Evolutionary conservation across 2,329 filamentous ascomycete genomes (phyloP), one percentile per base, ranked within the genome.

Genomic region (Fusarium sp.): DNA sequence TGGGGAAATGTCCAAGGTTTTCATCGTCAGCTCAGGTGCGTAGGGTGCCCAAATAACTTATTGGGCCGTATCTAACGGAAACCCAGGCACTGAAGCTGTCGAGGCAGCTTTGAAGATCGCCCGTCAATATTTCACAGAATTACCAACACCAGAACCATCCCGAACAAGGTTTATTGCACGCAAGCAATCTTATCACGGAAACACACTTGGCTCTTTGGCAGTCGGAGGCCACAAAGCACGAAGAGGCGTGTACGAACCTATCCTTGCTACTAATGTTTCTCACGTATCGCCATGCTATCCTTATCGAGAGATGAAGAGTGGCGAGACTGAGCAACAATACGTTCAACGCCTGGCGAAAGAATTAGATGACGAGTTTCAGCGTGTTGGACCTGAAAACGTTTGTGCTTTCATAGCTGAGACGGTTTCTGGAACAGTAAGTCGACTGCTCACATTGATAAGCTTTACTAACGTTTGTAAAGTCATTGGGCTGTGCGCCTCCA

Each of bases 221-320:
- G 58, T 55, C 0, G 71, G 71, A 0, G 67, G 72, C 0, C 66
- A 76, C 4, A 60, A 66, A 6, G 66, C 69, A 1, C 62, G 76
- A 8, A 72, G 75, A 16, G 69, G 67, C 3, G 63, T 74, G 1
- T 79, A 77, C 44, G 68, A 76, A 12, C 68, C 70, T 1, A 69
- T 78, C 8, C 41, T 74, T 2, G 63, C 71, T 24, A 56, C 63
- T 0, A 74, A 72, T 18, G 71, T 77, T 4, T 75, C 72, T 2
- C 69, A 75, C n/a, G 75, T 77, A 3, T 76, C 71, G 4, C 72
- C 72, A 10, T 76, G 73, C 12, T 72, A 75, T 8, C 57, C 67
- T 2, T 76, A 77, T 52, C 66, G 69, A 6, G 69, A 68, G n/a
- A 68, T 73, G 62, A 67, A 52, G 4, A 7, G 39, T 0, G 68